Conservation (phyloP, 2,329 filamentous ascomycete species). For the Pseudomassariella vexata region DNA sequence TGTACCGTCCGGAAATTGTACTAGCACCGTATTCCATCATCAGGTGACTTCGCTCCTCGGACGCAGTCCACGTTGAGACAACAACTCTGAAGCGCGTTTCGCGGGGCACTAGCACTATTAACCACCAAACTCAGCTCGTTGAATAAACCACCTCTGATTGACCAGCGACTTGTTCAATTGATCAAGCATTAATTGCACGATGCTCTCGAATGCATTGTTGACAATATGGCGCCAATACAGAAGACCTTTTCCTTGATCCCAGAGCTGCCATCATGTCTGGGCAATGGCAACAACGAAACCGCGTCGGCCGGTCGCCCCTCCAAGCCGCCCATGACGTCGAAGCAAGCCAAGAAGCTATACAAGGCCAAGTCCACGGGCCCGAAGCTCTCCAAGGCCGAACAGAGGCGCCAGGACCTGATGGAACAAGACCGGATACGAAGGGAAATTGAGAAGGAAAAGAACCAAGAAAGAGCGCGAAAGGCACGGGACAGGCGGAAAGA, state of each 20-base stretch:
- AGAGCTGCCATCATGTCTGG: constrained; percentile 19
- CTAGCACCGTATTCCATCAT: too few species aligned
- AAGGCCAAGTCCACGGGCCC: constrained; percentile 46
- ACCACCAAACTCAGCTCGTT: too few species aligned
- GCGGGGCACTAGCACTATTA: too few species aligned
- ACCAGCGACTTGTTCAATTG: too few species aligned
- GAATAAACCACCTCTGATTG: too few species aligned
- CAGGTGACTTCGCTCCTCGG: too few species aligned
- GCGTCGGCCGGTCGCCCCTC: constrained; percentile 8
- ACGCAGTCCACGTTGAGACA: too few species aligned
- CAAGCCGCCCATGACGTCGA: constrained; percentile 41
- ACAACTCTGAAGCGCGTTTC: too few species aligned
- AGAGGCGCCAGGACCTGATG: constrained; percentile 30
- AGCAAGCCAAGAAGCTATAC: constrained; percentile 48
- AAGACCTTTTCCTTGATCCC: constrained; percentile 29
- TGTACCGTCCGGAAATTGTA: too few species aligned
- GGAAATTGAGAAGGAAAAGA: constrained; percentile 44
- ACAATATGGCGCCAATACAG: constrained; percentile 28
- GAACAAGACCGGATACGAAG: constrained; percentile 51
- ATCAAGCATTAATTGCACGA: too few species aligned
- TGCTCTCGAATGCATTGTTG: too few species aligned
- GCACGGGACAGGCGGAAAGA: constrained; percentile 50
- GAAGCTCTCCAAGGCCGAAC: constrained; percentile 41
- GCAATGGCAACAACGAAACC: constrained; percentile 12
- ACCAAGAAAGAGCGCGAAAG: constrained; percentile 39